phyloP scores from a whole-genome alignment of 495 filamentous ascomycete genomes.

The Apiosordaria backusii region DNA sequence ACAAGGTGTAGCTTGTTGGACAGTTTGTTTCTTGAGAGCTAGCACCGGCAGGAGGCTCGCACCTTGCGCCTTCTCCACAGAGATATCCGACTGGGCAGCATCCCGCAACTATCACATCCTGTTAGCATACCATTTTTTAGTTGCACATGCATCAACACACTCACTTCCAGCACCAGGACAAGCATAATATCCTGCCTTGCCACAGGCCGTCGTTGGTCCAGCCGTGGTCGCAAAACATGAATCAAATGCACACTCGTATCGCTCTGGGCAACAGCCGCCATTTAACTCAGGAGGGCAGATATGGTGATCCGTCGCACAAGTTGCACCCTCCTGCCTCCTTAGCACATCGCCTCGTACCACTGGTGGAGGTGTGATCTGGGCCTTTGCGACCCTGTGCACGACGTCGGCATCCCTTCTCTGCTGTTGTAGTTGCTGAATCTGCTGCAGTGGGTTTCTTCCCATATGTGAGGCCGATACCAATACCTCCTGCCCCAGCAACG shows the following conservation, averaged over 20 bases:
- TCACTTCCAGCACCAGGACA: constrained; percentile 31
- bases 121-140: neutral
- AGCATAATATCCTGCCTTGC: constrained; percentile 29
- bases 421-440: constrained; percentile 23
- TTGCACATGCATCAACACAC: neutral
- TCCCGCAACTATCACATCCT: constrained; percentile 21
- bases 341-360: constrained; percentile 18
- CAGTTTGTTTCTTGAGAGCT: constrained; percentile 29
- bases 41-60: constrained; percentile 31
- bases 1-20: constrained; percentile 33
- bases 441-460: constrained; percentile 8
- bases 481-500: neutral
- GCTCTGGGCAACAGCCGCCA: constrained; percentile 44
- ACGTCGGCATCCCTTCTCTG: constrained; percentile 21
- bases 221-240: constrained; percentile 44
- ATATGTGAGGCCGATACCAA: neutral
- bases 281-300: constrained; percentile 36
- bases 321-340: constrained; percentile 1
- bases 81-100: constrained; percentile 38
- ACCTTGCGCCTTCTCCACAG: constrained; percentile 29
- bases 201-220: constrained; percentile 36
- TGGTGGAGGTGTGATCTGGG: constrained; percentile 27
- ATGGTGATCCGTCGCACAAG: constrained; percentile 30
- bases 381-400: constrained; percentile 39
- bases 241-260: constrained; percentile 41